Conservation (phyloP, 1,139 yeast genomes). For the Candida mesenterica region DNA sequence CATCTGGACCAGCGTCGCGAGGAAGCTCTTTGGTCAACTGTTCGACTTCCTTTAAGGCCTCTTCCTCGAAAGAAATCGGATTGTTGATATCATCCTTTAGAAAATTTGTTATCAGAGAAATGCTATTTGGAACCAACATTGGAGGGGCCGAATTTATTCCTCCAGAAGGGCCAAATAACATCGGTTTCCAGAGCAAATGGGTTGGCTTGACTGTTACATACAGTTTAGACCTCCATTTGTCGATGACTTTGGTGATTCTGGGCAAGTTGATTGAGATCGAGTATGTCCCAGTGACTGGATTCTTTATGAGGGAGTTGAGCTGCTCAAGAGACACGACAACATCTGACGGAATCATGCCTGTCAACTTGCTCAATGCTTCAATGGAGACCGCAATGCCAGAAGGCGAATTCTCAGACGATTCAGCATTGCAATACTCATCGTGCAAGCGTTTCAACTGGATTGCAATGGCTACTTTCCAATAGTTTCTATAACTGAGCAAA, state of each 20-base stretch:
- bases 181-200: constrained; percentile 73
- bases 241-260: constrained; percentile 43
- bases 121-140: constrained; percentile 33
- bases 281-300: constrained; percentile 43
- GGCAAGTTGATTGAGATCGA: constrained; percentile 53
- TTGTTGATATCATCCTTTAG: constrained; percentile 64
- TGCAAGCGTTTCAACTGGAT: constrained; percentile 33
- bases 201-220: constrained; percentile 53
- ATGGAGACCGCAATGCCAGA: constrained; percentile 40
- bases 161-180: constrained; percentile 80
- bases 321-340: constrained; percentile 85
- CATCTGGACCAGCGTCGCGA: constrained; percentile 17
- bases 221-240: constrained; percentile 55
- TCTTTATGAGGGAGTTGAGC: constrained; percentile 56
- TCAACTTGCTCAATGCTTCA: constrained; percentile 57
- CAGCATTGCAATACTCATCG: constrained; percentile 15
- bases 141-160: constrained; percentile 63
- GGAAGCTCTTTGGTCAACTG: constrained; percentile 18
- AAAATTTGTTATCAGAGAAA: constrained; percentile 54
- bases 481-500: constrained; percentile 76
- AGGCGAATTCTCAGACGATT: constrained; percentile 4
- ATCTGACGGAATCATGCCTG: constrained; percentile 89
- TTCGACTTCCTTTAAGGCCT: constrained; percentile 44
- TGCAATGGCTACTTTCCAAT: constrained; percentile 76
- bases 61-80: constrained; percentile 55